phyloP scores from a whole-genome alignment of 371 early-diverging fungal genomes.

The Actinomucor elegans region DNA sequence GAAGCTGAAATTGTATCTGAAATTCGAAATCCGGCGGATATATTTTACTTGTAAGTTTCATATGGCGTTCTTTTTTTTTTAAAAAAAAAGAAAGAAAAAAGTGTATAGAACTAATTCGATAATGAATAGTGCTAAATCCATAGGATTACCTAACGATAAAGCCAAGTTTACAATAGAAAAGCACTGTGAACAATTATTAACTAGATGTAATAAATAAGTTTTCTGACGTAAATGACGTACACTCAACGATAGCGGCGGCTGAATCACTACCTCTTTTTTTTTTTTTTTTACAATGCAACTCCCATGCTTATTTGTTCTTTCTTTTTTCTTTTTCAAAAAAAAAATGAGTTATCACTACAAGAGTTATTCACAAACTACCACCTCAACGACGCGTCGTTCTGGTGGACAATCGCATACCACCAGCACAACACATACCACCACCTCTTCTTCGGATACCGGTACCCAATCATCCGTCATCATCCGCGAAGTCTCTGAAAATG shows the following conservation, averaged over 20 bases:
- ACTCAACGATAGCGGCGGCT: not conserved
- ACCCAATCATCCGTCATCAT: conserved; percentile 1
- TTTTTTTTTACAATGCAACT: too few species aligned
- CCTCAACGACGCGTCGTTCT: not conserved
- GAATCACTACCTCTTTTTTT: too few species aligned
- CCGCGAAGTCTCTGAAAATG: conserved; percentile 17
- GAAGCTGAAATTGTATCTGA: conserved; percentile 32
- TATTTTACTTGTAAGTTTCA: conserved; percentile 36
- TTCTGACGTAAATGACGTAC: not conserved
- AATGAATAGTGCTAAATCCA: conserved; percentile 27
- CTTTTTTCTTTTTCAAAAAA: not conserved
- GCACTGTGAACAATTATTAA: conserved; percentile 25
- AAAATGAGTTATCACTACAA: conserved; percentile 16
- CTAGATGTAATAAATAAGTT: not conserved
- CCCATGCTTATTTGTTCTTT: conserved; percentile 1
- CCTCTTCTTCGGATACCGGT: not conserved
- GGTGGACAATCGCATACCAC: not conserved
- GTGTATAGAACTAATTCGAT: too few species aligned
- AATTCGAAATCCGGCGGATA: conserved; percentile 28
- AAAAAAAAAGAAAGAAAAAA: too few species aligned
- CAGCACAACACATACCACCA: conserved; percentile 3
- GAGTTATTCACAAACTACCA: conserved; percentile 3
- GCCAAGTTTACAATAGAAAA: conserved; percentile 29
- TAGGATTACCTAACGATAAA: conserved; percentile 40
- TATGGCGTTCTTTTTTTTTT: not conserved